A percentile compares a stretch with the other conserved stretches of the same genome.
phyloP scores from a whole-genome alignment of 2,329 filamentous ascomycete species.

The Verticillium longisporum region DNA sequence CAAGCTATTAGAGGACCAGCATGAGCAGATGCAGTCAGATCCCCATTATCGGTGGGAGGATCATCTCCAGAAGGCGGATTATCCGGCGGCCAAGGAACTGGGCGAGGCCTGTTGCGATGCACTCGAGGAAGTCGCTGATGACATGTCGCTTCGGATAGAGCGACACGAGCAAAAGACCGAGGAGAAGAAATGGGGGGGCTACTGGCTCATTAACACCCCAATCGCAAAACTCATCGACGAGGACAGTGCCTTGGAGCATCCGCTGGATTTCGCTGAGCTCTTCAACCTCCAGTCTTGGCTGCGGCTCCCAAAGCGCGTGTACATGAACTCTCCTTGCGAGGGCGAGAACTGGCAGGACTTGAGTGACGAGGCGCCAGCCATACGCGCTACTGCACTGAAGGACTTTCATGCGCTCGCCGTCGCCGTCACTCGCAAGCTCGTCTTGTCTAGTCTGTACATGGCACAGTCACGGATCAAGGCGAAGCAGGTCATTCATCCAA shows the following conservation, averaged over 20 bases:
- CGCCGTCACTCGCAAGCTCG: constrained; percentile 62
- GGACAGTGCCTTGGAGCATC: constrained; percentile 8
- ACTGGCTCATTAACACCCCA: constrained; percentile 56
- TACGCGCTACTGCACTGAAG: constrained; percentile 68
- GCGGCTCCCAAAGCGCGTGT: constrained; percentile 55
- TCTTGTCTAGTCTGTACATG: constrained; percentile 63
- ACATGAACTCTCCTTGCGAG: constrained; percentile 63
- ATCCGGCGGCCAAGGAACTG: constrained; percentile 69
- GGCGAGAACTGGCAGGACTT: constrained; percentile 63
- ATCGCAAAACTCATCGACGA: constrained; percentile 18
- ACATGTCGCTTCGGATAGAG: constrained; percentile 58
- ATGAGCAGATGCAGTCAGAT: constrained; percentile 8
- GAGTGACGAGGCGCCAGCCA: constrained; percentile 56
- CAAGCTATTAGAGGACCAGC: constrained; percentile 42
- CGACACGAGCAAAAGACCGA: constrained; percentile 54
- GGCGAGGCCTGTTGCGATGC: constrained; percentile 55
- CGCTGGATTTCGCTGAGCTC: constrained; percentile 37
- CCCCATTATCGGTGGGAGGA: constrained; percentile 13
- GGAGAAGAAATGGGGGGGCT: constrained; percentile 49
- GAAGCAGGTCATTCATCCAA: constrained; percentile 22
- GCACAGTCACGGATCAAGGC: constrained; percentile 62
- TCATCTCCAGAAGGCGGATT: constrained; percentile 42
- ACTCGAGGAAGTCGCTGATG: constrained; percentile 63
- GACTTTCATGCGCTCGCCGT: constrained; percentile 66
- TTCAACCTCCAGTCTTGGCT: constrained; percentile 57